phyloP scores from a whole-genome alignment of 352 stramenopile genomes.

The Phytopythium sindhum region DNA sequence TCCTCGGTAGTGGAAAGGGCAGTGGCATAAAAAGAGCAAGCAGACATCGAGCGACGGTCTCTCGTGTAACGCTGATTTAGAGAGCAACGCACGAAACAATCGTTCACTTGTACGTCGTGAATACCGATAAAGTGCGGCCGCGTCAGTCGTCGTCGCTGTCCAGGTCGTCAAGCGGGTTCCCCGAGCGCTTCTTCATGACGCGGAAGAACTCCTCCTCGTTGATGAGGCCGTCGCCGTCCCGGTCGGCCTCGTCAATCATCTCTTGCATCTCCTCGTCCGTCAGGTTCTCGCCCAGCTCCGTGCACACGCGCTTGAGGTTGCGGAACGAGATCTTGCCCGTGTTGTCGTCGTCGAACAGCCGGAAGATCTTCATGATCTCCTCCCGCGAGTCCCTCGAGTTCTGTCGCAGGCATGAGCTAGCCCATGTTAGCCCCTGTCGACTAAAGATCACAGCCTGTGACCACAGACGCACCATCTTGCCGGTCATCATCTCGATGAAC shows the following conservation, averaged over 20 bases:
- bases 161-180: slow-evolving; percentile 90
- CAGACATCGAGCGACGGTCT: not conserved
- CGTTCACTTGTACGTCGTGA: not conserved
- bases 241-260: slow-evolving; percentile 95
- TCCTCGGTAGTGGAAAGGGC: slow-evolving; percentile 5
- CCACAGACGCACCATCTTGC: slow-evolving; percentile 75
- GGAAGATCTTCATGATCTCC: slow-evolving; percentile 94
- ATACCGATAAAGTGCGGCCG: not conserved
- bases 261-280: slow-evolving; percentile 88
- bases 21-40: not conserved
- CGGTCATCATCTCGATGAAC: slow-evolving; percentile 95
- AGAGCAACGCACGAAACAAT: not conserved
- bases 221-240: slow-evolving; percentile 91
- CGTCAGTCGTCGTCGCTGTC: slow-evolving; percentile 87
- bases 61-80: not conserved
- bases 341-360: slow-evolving; percentile 95
- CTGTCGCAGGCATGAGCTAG: slow-evolving; percentile 11
- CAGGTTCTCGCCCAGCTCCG: slow-evolving; percentile 69
- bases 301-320: slow-evolving; percentile 93
- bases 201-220: slow-evolving; percentile 95
- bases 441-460: not conserved
- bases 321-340: slow-evolving; percentile 94
- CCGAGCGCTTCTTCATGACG: slow-evolving; percentile 94
- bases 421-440: not conserved
- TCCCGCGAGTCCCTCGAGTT: slow-evolving; percentile 86